phyloP scores from a whole-genome alignment of 257 asterid genomes.

The Misopates orontium region DNA sequence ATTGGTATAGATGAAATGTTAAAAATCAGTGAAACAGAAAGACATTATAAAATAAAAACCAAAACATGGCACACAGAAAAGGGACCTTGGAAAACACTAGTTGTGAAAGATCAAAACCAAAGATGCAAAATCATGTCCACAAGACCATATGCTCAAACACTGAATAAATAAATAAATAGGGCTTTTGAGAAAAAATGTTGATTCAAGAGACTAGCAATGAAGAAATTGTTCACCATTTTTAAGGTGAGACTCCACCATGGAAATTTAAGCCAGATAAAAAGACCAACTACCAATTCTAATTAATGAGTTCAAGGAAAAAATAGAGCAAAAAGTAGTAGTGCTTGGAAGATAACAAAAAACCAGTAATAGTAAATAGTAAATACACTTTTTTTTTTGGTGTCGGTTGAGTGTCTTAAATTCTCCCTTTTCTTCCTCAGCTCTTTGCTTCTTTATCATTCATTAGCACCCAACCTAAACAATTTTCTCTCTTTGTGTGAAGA shows the following conservation, averaged over 20 bases:
- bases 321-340: neutral
- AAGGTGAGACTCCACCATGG: slow-evolving; percentile 12
- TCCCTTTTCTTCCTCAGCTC: slow-evolving; percentile 13
- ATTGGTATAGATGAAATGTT: no score
- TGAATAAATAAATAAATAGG: no score
- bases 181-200: no score
- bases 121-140: no score
- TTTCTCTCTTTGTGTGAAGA: no score
- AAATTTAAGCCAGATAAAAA: slow-evolving; percentile 1
- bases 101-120: no score
- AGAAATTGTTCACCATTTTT: neutral
- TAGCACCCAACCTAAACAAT: slow-evolving; percentile 25
- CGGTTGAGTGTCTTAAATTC: slow-evolving; percentile 29
- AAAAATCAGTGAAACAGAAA: no score
- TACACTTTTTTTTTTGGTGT: slow-evolving; percentile 21
- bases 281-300: slow-evolving; percentile 14
- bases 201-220: no score
- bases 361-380: slow-evolving; percentile 44
- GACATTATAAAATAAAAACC: no score
- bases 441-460: slow-evolving; percentile 8
- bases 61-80: no score
- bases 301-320: slow-evolving; percentile 22
- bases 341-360: slow-evolving; percentile 33
- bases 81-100: no score
- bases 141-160: no score